Evolutionary conservation across 495 filamentous ascomycete genomes (phyloP).

Genomic region (Neurospora terricola): DNA sequence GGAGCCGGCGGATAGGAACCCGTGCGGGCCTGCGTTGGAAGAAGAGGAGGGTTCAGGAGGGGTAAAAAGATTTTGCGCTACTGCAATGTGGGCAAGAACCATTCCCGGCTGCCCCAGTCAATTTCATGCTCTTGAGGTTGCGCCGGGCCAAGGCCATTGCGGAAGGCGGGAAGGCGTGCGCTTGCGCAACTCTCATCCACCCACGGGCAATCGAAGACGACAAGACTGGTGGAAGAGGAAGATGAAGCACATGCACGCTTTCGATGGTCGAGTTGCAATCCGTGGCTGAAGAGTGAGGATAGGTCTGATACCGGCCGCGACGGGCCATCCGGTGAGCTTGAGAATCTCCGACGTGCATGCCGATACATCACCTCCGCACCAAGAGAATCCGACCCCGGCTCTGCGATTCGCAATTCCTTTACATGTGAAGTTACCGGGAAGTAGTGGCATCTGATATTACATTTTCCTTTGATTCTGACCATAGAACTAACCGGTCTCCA

Average conservation of each 20-base stretch:
- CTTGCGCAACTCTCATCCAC: not conserved
- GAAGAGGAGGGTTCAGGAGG: not conserved
- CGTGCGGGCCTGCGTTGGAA: not conserved
- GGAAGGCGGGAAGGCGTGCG: not conserved
- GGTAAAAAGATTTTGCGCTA: not conserved
- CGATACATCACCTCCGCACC: not conserved
- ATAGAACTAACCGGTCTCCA: not conserved
- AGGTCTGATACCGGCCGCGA: not conserved
- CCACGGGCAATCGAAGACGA: not conserved
- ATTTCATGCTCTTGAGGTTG: not conserved
- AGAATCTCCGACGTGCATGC: not conserved
- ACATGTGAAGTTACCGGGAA: not conserved
- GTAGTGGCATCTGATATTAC: not conserved
- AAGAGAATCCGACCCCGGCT: not conserved
- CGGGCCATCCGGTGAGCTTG: not conserved
- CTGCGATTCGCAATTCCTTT: not conserved
- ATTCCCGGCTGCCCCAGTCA: not conserved
- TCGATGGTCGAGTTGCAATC: not conserved
- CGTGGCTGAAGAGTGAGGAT: not conserved
- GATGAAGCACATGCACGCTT: not conserved
- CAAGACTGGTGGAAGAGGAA: not conserved
- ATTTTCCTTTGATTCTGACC: not conserved
- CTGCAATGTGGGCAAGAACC: not conserved
- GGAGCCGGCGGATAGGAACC: not conserved
- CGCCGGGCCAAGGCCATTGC: not conserved